These are phyloP conservation scores for Globisporangium takayamanum DNA, from an alignment of 352 stramenopile species.

Conservation along the genomic window DNA sequence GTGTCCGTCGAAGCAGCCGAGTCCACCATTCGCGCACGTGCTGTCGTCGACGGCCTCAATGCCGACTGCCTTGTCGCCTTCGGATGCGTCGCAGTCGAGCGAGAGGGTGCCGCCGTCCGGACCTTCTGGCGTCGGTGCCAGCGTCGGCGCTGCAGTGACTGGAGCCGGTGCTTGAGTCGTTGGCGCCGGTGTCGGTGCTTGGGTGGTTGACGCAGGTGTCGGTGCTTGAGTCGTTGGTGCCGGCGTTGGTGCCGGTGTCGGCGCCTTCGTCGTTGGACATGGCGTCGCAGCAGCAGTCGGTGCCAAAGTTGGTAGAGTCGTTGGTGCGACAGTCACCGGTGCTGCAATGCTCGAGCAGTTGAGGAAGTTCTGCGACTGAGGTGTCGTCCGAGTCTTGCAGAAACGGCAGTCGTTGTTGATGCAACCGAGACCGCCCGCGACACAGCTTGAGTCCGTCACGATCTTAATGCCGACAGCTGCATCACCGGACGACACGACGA, in stretches of 20 bases:
- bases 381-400: too few relatives aligned
- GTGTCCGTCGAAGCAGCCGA: constrained; percentile 7
- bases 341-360: too few relatives aligned
- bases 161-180: neutral
- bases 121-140: neutral
- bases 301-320: neutral
- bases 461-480: constrained; percentile 12
- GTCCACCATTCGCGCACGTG: constrained; percentile 5
- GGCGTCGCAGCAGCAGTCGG: too few relatives aligned
- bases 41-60: constrained; percentile 1
- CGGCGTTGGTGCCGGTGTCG: neutral
- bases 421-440: too few relatives aligned
- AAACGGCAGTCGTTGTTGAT: too few relatives aligned
- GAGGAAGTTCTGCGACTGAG: too few relatives aligned
- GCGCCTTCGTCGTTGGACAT: neutral
- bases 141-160: neutral
- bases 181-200: neutral
- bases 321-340: neutral
- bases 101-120: too few relatives aligned
- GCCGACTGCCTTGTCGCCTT: neutral
- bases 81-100: too few relatives aligned
- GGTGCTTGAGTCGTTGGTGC: neutral
- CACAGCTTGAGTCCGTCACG: constrained; percentile 7
- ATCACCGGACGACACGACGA: constrained; percentile 8
- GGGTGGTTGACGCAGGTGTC: neutral